Base-by-base conservation (phyloP, 257 asterid species). In the Leptodermis oblonga region DNA sequence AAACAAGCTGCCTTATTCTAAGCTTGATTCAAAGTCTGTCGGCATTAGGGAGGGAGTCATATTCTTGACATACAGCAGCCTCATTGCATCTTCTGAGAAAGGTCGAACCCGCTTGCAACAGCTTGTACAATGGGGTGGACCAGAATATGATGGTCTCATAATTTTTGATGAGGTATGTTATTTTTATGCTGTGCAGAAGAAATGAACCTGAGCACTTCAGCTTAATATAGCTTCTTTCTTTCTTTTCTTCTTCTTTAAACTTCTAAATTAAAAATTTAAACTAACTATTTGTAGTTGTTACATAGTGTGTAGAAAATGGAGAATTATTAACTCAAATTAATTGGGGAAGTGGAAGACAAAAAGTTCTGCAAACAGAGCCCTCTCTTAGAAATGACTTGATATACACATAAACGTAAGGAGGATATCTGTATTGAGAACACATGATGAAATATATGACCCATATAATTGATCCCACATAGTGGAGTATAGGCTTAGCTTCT, bases 21-120 rank as follows among this genome's bases (percentile, higher is more conserved):
- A 94, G 86, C 97, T 94, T 71, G 99, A 89, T 77, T 90, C 98
- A 12, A 89, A 87, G 86, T 74, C 88, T 43, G 90, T 87, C 74
- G 96, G 95, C 78, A 46, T 94, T 45, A 89, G 73, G 80, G 99
- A 86, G 76, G 99, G 99, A 74, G 96, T 94, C 79, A 81, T 94
- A 75, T 91, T 91, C 91, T 83, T 82, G 86, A 94, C 99, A 36
- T 94, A 94, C 79, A 94, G 91, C 84, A 94, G 99, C 83, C 93
- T 94, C 76, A 94, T 94, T 77, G 96, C 99, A 68, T 94, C 99
- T 77, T 89, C 99, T n/a, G 99, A 91, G 85, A 94, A 69, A 84
- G 99, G 99, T 3, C 90, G 95, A 64, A 81, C 95, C 58, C 99
- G 99, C 69, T 79, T 94, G 79, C 89, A 83, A 53, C 99, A 94